These are phyloP conservation scores for Silene latifolia DNA, from an alignment of 148 eudicot species.

Conservation along the genomic window DNA sequence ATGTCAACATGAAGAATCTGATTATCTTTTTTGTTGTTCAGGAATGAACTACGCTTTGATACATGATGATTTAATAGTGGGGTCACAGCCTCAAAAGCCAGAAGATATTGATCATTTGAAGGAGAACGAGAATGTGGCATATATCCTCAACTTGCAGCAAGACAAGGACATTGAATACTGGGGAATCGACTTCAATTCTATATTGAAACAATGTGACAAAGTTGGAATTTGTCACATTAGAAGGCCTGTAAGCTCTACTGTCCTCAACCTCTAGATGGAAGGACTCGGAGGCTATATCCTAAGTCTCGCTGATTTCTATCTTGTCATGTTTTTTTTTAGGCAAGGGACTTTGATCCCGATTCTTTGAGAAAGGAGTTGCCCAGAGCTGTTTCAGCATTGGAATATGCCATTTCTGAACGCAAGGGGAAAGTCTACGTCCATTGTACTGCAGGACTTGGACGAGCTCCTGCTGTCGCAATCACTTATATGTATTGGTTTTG, in stretches of 20 bases:
- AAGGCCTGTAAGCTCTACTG: constrained; percentile 65
- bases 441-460: constrained; percentile 94
- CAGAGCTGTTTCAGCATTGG: constrained; percentile 77
- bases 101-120: constrained; percentile 91
- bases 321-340: constrained; percentile 36
- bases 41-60: constrained; percentile 90
- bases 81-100: constrained; percentile 89
- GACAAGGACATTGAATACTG: constrained; percentile 82
- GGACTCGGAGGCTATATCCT: neutral
- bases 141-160: constrained; percentile 92
- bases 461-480: constrained; percentile 94
- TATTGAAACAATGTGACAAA: constrained; percentile 49
- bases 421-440: constrained; percentile 85
- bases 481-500: constrained; percentile 95
- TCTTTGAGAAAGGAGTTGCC: constrained; percentile 77
- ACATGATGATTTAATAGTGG: constrained; percentile 77
- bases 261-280: neutral
- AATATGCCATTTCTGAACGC: constrained; percentile 79
- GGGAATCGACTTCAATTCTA: constrained; percentile 73
- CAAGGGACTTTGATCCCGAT: constrained; percentile 86
- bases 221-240: constrained; percentile 76
- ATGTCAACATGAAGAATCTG: neutral
- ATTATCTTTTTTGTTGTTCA: constrained; percentile 30
- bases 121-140: constrained; percentile 62
- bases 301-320: constrained; percentile 5